phyloP scores from a whole-genome alignment of 2,329 filamentous ascomycete species.

The Alternaria ventricosa region DNA sequence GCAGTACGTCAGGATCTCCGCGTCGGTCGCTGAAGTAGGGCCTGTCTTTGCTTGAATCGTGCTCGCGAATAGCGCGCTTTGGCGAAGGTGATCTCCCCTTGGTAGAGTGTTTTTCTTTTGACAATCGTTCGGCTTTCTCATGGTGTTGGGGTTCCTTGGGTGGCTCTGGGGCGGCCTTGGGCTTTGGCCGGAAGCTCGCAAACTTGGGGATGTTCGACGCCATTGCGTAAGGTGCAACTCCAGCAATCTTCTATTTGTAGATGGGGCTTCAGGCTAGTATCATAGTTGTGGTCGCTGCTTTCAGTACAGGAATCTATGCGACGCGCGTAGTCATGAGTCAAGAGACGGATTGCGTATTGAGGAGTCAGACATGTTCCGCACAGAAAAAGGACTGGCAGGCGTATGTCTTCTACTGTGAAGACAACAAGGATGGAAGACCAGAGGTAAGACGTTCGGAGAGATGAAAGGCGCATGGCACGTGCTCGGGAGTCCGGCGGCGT shows the following conservation, averaged over 20 bases:
- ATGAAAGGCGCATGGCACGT: conserved; percentile 13
- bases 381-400: neutral
- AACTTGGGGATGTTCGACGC: conserved; percentile 68
- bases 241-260: neutral
- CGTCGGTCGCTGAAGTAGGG: conserved; percentile 64
- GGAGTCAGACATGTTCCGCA: neutral
- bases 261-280: neutral
- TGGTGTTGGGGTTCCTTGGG: conserved; percentile 16
- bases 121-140: conserved; percentile 7
- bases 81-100: conserved; percentile 47
- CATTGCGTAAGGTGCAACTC: conserved; percentile 18
- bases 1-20: conserved; percentile 77
- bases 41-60: conserved; percentile 10
- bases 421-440: neutral
- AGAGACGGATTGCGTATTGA: neutral
- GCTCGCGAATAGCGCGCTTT: conserved; percentile 3
- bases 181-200: conserved; percentile 71
- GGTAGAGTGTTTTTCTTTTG: conserved; percentile 7
- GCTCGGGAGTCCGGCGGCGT: conserved; percentile 15
- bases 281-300: neutral
- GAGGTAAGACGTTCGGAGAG: conserved; percentile 5
- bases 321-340: neutral
- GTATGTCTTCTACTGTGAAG: neutral
- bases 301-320: neutral
- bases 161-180: conserved; percentile 22